Base-by-base conservation (phyloP, 2,329 filamentous ascomycete species). In the Sarocladium brachiariae region DNA sequence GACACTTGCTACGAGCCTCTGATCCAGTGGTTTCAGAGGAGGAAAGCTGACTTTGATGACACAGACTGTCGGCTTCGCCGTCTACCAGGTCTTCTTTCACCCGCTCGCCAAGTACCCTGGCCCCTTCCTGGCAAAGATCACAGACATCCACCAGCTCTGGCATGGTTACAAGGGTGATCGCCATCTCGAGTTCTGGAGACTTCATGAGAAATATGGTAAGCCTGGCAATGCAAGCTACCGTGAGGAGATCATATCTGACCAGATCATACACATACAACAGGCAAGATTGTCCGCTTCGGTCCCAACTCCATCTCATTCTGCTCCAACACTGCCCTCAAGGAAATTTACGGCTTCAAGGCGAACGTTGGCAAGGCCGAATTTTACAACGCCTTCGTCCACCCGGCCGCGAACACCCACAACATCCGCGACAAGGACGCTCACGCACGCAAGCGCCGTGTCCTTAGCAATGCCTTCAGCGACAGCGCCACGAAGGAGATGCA, bases 281-380 rank as follows among this genome's bases (percentile, higher is more conserved):
- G 81, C 58, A 70, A 73, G n/a, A 65, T 82, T 48, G 85, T 92
- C n/a, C 86, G 89, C 24, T 87, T 86, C 56, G 86, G 86, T 0
- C 89, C 89, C 39, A 89, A 89, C 65, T 81, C 80, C 53, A 70
- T 95, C 37, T 88, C 84, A 1, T 80, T 95, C 70, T 92, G 93
- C 73, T 84, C 81, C 50, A 78, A 77, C 54, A 76, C 77, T 7
- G 84, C 86, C 1, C 71, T 88, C 52, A 80, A 81, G 63, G 76
- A 81, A 16, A 84, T 86, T 54, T 83, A 85, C 66, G 80, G 81
- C 56, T 80, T 82, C 70, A 72, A 73, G 46, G 66, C 78, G 62
- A 83, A 83, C 53, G 79, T 84, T 25, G 71, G 76, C 65, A 88
- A 89, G 68, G 76, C 83, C 35, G 76, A 83, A 57, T 88, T 88